Percentiles rank a stretch among this genome's conserved stretches.
Evolutionary conservation across 352 stramenopile genomes (phyloP).

Genomic region (Pythium phragmiticola): DNA sequence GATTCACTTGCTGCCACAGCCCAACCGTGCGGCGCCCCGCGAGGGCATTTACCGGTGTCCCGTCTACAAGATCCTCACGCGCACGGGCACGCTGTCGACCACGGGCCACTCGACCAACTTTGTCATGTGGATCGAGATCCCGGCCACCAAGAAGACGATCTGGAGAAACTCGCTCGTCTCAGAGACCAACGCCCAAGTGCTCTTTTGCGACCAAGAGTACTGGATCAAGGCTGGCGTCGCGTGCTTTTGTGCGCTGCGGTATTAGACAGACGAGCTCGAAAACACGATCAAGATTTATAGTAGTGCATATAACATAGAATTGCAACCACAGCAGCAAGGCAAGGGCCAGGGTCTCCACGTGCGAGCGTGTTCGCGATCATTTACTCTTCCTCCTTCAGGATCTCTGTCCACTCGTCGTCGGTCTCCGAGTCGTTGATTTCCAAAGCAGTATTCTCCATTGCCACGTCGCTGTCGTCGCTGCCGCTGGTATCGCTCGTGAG

Average conservation of each 20-base stretch:
- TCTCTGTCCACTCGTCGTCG: background rate
- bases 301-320: too few species aligned
- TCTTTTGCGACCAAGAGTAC: slow-evolving; percentile 69
- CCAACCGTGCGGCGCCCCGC: slow-evolving; percentile 50
- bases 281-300: background rate
- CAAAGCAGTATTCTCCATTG: background rate
- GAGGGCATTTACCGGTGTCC: slow-evolving; percentile 84
- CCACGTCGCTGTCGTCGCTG: background rate
- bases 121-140: slow-evolving; percentile 97
- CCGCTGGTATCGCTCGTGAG: background rate
- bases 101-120: slow-evolving; percentile 98
- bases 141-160: slow-evolving; percentile 68
- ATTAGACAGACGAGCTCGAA: slow-evolving; percentile 32
- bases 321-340: too few species aligned
- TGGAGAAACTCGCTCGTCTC: slow-evolving; percentile 63
- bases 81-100: slow-evolving; percentile 91
- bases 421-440: slow-evolving; percentile 9
- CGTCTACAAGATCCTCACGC: slow-evolving; percentile 90
- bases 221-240: slow-evolving; percentile 84
- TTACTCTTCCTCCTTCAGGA: background rate
- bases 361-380: too few species aligned
- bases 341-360: too few species aligned
- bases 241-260: slow-evolving; percentile 77
- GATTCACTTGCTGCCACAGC: slow-evolving; percentile 76
- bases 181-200: slow-evolving; percentile 63